Base-by-base conservation (phyloP, 1,139 yeast species). In the Pichia sp. region DNA sequence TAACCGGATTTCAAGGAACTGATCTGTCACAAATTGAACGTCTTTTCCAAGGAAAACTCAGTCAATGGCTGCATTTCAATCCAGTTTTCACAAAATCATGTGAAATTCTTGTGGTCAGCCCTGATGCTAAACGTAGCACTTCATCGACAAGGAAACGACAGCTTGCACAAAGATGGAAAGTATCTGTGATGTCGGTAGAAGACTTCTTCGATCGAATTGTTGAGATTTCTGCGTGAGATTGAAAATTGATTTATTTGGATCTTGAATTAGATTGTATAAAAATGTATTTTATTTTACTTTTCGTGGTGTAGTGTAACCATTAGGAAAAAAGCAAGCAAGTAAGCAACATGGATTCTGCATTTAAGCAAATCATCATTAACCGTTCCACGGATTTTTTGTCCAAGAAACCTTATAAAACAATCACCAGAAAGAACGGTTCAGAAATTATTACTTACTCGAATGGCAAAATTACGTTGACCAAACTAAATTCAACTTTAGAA, bases 1-100 rank as follows among this genome's bases (percentile, higher is more conserved):
- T 86, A 2, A 80, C 94, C 1, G 97, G 97, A 3, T 90, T 85
- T 59, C 75, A 82, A 22, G 96, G 96, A 0, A 80, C 87, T n/a
- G 96, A 89, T 60, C 68, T 84, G 30, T 68, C 88, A 35, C 97
- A 90, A 65, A 57, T 87, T n/a, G 82, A 77, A 39, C 81, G 84
- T 56, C 69, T 89, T 43, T 68, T 87, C 15, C 45, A 44, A 22
- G 44, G 40, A 13, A 62, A 69, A 40, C 63, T 72, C 12, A 54
- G 74, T 0, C 6, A 12, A 65, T 67, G 83, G 25, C 68, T 79
- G 61, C 66, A 71, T 45, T 68, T 76, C 56, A 67, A 76, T 55
- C 74, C 77, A 11, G 70, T 75, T 6, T 71, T 89, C 50, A 77
- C 77, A n/a, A 68, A 73, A 23, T 68, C 72, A 7, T 70, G 86